Evolutionary conservation across 75 land plant genomes (phyloP).

Genomic region (Picea glauca): DNA sequence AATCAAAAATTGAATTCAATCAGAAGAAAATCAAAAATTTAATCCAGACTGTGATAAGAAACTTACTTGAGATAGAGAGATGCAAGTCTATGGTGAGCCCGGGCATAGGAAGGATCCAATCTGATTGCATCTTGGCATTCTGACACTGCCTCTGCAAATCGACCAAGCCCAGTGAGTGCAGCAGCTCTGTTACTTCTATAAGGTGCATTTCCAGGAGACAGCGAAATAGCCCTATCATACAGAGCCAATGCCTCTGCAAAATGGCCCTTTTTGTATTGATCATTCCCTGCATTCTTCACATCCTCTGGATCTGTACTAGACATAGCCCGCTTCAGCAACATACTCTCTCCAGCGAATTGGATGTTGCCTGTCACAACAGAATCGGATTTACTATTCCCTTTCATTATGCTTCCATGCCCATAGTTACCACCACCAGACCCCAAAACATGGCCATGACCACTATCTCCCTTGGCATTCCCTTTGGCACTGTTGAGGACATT

Average conservation of each 20-base stretch:
- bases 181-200: constrained; percentile 81
- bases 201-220: constrained; percentile 64
- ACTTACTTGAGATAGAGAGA: constrained; percentile 40
- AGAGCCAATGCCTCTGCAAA: constrained; percentile 70
- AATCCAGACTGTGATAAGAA: not conserved
- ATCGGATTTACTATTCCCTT: constrained; percentile 5
- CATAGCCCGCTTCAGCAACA: constrained; percentile 6
- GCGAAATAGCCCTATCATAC: constrained; percentile 70
- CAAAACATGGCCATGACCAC: constrained; percentile 4
- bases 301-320: constrained; percentile 61
- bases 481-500: not conserved
- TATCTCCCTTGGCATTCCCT: constrained; percentile 5
- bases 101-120: constrained; percentile 57
- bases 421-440: constrained; percentile 7
- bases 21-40: not conserved
- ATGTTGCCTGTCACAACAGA: constrained; percentile 10
- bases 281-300: constrained; percentile 75
- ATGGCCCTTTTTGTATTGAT: constrained; percentile 67
- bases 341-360: not conserved
- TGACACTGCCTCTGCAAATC: constrained; percentile 69
- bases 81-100: constrained; percentile 77
- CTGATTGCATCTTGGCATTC: constrained; percentile 81
- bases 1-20: not conserved
- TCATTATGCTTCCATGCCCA: constrained; percentile 11
- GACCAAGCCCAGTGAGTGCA: constrained; percentile 64